A percentile compares a stretch with the other conserved stretches of the same genome.
phyloP scores from a whole-genome alignment of 2,329 filamentous ascomycete species.

The Daldinia sp. region DNA sequence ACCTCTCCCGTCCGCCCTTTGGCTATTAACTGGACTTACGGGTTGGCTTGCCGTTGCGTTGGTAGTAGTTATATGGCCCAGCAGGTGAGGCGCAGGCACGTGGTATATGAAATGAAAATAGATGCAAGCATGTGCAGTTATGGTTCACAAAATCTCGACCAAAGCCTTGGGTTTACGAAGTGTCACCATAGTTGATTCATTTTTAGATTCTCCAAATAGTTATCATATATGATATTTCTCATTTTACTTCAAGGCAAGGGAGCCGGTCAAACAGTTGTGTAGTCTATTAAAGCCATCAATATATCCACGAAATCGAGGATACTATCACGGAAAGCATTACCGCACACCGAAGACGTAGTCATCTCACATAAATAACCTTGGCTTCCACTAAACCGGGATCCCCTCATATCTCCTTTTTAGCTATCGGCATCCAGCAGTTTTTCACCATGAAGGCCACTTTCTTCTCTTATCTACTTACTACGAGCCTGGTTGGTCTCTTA shows the following conservation, averaged over 20 bases:
- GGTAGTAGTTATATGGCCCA: slow-evolving; percentile 1
- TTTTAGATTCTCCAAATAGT: background rate
- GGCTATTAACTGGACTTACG: background rate
- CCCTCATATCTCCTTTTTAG: background rate
- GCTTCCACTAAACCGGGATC: background rate
- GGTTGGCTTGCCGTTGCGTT: background rate
- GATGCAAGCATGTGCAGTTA: background rate
- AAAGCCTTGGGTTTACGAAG: background rate
- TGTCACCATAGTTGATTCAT: background rate
- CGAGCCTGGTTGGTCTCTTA: slow-evolving; percentile 4
- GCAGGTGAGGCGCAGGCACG: slow-evolving; percentile 13
- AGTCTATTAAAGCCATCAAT: background rate
- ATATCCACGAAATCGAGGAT: background rate
- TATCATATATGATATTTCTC: background rate
- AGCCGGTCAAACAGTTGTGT: background rate
- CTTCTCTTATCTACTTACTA: slow-evolving; percentile 10
- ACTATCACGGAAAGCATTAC: background rate
- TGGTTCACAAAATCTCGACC: background rate
- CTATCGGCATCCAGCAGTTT: background rate
- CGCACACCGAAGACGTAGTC: background rate
- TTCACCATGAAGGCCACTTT: slow-evolving; percentile 17
- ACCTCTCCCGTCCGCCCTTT: background rate
- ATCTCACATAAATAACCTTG: background rate
- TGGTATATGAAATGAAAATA: slow-evolving; percentile 11
- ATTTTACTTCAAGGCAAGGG: background rate